Evolutionary conservation across 1,284 basidiomycete genomes (phyloP).

Genomic region (Sanguinoderma infundibulare): DNA sequence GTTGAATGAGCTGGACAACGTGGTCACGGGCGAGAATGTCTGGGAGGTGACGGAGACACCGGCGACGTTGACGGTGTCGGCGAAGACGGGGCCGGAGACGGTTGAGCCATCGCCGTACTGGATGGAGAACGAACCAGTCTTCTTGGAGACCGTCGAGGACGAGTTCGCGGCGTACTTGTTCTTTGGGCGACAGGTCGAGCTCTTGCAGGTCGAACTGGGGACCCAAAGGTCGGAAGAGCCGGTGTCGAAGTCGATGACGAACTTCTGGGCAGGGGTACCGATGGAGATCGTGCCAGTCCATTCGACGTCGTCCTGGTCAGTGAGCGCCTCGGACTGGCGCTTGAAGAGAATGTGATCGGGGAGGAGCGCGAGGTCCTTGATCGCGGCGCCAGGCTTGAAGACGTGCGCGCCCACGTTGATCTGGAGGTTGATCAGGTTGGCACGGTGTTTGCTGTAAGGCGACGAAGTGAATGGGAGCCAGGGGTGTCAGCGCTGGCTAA

Average conservation of each 20-base stretch:
- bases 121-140: conserved; percentile 38
- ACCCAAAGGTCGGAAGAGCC: conserved; percentile 39
- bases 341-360: conserved; percentile 16
- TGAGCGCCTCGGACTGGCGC: conserved; percentile 27
- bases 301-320: conserved; percentile 27
- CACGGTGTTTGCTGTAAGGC: conserved; percentile 29
- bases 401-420: conserved; percentile 24
- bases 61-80: conserved; percentile 39
- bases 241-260: conserved; percentile 33
- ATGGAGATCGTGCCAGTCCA: conserved; percentile 37
- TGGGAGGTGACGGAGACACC: conserved; percentile 29
- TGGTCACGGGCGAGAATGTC: conserved; percentile 34
- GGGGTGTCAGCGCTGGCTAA: background rate
- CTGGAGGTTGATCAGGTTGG: conserved; percentile 32
- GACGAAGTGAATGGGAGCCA: background rate
- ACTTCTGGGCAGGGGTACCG: conserved; percentile 34
- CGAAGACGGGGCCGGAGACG: conserved; percentile 43
- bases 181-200: conserved; percentile 40
- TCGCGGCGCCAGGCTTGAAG: conserved; percentile 25
- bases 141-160: conserved; percentile 36
- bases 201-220: conserved; percentile 41
- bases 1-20: conserved; percentile 28
- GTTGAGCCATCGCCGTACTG: conserved; percentile 50
- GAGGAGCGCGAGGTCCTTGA: conserved; percentile 21
- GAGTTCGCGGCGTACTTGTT: conserved; percentile 35